Conservation (phyloP, 768 basidiomycete species). For the Dioszegia hungarica region DNA sequence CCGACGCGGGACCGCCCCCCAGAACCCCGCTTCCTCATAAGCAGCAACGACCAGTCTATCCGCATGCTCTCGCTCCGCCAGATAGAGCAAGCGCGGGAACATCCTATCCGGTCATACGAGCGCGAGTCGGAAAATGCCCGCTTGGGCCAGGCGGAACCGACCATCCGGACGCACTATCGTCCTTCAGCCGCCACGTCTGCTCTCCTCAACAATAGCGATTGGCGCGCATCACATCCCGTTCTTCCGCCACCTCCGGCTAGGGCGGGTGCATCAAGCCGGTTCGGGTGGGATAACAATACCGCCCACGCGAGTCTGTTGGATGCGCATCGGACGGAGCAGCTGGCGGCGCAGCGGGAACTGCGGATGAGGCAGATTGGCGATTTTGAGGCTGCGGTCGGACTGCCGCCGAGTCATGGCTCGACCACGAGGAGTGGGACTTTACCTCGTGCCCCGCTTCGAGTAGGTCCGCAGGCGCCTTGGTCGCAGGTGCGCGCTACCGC, state of each 20-base stretch:
- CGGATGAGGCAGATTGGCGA: neutral
- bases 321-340: neutral
- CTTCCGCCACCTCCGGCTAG: slow-evolving; percentile 1
- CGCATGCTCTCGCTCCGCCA: slow-evolving; percentile 66
- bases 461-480: neutral
- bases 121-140: neutral
- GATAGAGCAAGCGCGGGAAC: neutral
- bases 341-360: neutral
- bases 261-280: neutral
- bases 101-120: neutral
- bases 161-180: neutral
- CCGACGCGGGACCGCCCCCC: too few species aligned
- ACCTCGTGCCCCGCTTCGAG: neutral
- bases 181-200: neutral
- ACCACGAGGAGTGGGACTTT: neutral
- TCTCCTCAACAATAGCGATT: neutral
- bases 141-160: neutral
- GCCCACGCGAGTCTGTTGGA: slow-evolving; percentile 5
- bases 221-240: neutral
- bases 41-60: slow-evolving; percentile 79
- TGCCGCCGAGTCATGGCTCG: neutral
- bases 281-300: slow-evolving; percentile 6
- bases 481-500: neutral
- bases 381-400: neutral
- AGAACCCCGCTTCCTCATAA: slow-evolving; percentile 72